A percentile compares a stretch with the other conserved stretches of the same genome.
Evolutionary conservation across 371 early-diverging fungal genomes (phyloP).

Genomic region (Chytridium lagenaria): DNA sequence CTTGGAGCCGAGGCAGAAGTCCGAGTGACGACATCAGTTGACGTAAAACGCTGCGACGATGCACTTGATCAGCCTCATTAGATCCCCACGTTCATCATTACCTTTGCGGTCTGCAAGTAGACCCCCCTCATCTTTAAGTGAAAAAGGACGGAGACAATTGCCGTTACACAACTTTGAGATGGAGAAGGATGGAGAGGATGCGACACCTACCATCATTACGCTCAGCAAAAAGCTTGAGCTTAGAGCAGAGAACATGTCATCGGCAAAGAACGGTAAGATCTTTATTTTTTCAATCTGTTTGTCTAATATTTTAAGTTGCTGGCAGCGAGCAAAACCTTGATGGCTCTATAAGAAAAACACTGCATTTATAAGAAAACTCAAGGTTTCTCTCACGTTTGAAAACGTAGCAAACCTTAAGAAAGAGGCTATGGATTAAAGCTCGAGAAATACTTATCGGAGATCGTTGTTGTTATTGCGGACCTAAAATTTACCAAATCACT

Average conservation of each 20-base stretch:
- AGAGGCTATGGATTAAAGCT: conserved; percentile 86
- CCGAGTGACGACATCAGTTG: conserved; percentile 37
- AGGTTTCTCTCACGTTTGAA: conserved; percentile 80
- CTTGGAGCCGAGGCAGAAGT: conserved; percentile 21
- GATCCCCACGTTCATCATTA: not conserved
- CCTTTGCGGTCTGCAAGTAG: not conserved
- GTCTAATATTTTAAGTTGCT: not conserved
- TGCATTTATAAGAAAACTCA: conserved; percentile 92
- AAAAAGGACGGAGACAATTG: not conserved
- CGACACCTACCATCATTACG: not conserved
- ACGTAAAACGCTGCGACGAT: not conserved
- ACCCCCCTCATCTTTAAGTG: not conserved
- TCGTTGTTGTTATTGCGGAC: conserved; percentile 83
- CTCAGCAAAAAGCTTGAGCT: not conserved
- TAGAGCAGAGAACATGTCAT: not conserved
- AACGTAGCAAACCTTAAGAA: conserved; percentile 71
- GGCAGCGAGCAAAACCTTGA: conserved; percentile 69
- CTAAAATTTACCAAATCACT: conserved; percentile 73
- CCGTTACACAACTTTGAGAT: not conserved
- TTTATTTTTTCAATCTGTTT: too few species aligned
- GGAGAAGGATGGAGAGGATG: not conserved
- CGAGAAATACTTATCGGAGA: conserved; percentile 96
- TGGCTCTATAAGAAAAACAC: conserved; percentile 97
- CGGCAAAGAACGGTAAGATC: not conserved
- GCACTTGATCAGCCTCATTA: not conserved